phyloP scores from a whole-genome alignment of 805 yeast species.

The Hanseniaspora guilliermondii region DNA sequence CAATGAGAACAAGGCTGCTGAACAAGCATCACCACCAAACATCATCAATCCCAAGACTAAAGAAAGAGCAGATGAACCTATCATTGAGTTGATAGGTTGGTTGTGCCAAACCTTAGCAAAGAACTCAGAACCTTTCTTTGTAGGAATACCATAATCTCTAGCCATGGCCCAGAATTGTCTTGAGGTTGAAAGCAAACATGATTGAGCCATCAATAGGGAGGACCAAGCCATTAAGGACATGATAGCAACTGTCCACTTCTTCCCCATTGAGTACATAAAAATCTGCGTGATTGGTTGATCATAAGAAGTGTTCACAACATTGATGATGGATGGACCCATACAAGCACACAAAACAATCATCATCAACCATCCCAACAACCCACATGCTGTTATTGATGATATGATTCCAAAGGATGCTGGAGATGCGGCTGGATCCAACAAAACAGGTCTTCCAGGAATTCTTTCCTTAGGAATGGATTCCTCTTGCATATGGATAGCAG shows the following conservation, averaged over 20 bases:
- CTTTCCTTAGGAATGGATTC: conserved; percentile 52
- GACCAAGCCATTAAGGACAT: conserved; percentile 47
- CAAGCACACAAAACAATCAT: conserved; percentile 44
- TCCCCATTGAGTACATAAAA: conserved; percentile 49
- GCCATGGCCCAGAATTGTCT: conserved; percentile 66
- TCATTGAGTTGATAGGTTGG: conserved; percentile 54
- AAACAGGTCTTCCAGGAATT: conserved; percentile 7
- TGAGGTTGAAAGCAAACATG: conserved; percentile 26
- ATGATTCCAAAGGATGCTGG: conserved; percentile 45
- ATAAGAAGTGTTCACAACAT: conserved; percentile 34
- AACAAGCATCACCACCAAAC: conserved; percentile 32
- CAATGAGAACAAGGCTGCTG: conserved; percentile 33
- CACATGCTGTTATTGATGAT: conserved; percentile 45
- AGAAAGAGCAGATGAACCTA: conserved; percentile 28
- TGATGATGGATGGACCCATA: conserved; percentile 34
- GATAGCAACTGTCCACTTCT: conserved; percentile 51
- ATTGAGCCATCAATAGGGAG: conserved; percentile 44
- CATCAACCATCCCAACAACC: conserved; percentile 46
- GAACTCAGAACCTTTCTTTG: conserved; percentile 33
- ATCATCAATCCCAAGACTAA: conserved; percentile 30
- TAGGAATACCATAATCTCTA: conserved; percentile 65
- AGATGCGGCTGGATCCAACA: conserved; percentile 30
- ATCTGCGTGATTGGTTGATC: conserved; percentile 60
- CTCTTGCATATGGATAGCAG: conserved; percentile 62
- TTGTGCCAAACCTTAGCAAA: conserved; percentile 45